Evolutionary conservation across 192 early-diverging fungal genomes (phyloP), one percentile per base, ranked within the genome.

Genomic region (Phlyctochytrium arcticum): DNA sequence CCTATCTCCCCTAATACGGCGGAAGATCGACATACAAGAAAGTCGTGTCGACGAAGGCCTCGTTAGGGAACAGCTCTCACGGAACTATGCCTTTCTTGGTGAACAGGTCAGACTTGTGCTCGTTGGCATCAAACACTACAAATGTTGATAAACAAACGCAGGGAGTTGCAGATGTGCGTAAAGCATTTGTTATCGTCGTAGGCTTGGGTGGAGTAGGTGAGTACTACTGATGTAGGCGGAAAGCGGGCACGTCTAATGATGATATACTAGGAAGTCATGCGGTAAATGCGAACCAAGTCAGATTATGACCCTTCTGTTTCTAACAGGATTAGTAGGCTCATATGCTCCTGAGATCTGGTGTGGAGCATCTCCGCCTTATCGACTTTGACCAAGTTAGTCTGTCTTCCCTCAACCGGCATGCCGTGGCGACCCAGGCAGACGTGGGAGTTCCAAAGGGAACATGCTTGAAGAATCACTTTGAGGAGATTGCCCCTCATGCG

Each of bases 361-460:
- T 96, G 1, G 86, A 75, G 60, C 80, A 80, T 29, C 75, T 98
- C 34, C 84, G 95, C 19, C 71, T 98, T 32, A 93, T 98, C 53
- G 96, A 98, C 58, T 98, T 98, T 77, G 96, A 98, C 75, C 94
- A 97, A 74, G 95, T 98, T 15, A 92, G 94, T 1, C 75, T 97
- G 23, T 93, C 91, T 36, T 86, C 83, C n/a, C 77, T 98, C 60
- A 98, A 98, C 73, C 80, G 96, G 37, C 96, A 98, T 55, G 92
- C 93, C 0, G 92, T 96, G 3, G 94, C 94, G 6, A 90, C 88
- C 0, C 85, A 88, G n/a, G 85, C 83, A 1, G 93, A 92, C 65
- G 92, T 96, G 6, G 93, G 94, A 4, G 92, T 82, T 2, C 85
- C 93, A 46, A 97, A 98, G 75, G 90, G 90, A 0, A 65, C 70